Percentiles rank a stretch among this genome's conserved stretches.
Conservation (phyloP, 768 basidiomycete genomes). For the Pleurotus eryngii region DNA sequence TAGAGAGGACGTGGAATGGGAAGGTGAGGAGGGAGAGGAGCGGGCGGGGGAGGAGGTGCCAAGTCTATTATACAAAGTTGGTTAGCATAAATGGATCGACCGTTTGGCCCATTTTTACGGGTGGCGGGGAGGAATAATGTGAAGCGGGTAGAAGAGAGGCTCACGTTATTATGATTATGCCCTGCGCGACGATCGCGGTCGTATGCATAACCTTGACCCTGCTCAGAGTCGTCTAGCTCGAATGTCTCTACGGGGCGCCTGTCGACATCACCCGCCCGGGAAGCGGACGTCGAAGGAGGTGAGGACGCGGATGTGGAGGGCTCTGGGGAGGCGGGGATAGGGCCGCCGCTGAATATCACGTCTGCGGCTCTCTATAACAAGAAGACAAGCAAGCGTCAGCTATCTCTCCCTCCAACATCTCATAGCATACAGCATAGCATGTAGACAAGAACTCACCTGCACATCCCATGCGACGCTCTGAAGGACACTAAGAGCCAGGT, state of each 20-base stretch:
- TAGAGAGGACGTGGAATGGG: slow-evolving; percentile 58
- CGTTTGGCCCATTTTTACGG: no score
- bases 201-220: slow-evolving; percentile 19
- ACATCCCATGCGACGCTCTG: slow-evolving; percentile 70
- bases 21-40: slow-evolving; percentile 50
- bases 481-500: slow-evolving; percentile 58
- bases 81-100: no score
- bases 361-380: slow-evolving; percentile 51
- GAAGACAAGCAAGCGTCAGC: neutral
- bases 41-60: slow-evolving; percentile 7
- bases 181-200: slow-evolving; percentile 13
- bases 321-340: slow-evolving; percentile 11
- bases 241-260: slow-evolving; percentile 31
- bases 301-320: no score
- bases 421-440: neutral
- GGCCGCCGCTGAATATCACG: slow-evolving; percentile 39
- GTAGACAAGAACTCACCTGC: slow-evolving; percentile 35
- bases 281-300: no score
- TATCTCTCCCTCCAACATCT: no score
- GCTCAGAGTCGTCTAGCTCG: slow-evolving; percentile 49
- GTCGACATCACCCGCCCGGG: neutral
- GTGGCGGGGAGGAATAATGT: no score
- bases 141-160: no score
- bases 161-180: no score
- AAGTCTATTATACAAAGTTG: neutral